Evolutionary conservation across 78 protist species (phyloP).

Genomic region (Carpediemonas membranifera): DNA sequence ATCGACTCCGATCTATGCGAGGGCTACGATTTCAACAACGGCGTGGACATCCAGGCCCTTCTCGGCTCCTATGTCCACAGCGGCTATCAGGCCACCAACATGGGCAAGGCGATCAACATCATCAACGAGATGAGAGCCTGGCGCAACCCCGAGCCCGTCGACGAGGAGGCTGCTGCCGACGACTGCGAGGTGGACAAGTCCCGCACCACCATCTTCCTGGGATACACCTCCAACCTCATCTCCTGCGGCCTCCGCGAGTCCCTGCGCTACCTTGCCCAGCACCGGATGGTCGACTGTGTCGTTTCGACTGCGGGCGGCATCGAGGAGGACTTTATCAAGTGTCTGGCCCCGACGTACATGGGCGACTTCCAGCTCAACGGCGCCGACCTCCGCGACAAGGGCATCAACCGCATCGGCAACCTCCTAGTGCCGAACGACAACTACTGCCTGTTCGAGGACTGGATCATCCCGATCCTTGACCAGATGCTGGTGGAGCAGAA

Average conservation of each 20-base stretch:
- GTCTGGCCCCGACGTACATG: conserved; percentile 78
- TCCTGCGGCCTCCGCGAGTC: conserved; percentile 86
- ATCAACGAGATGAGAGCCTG: conserved; percentile 65
- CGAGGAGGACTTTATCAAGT: conserved; percentile 97
- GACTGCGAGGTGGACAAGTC: background rate
- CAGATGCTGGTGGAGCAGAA: conserved; percentile 29
- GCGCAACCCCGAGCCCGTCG: conserved; percentile 33
- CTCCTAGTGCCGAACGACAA: conserved; percentile 92
- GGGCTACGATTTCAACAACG: conserved; percentile 61
- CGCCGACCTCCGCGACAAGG: conserved; percentile 8
- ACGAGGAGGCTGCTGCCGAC: conserved; percentile 22
- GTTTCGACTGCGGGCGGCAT: conserved; percentile 97
- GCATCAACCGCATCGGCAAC: conserved; percentile 94
- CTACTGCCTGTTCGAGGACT: conserved; percentile 78
- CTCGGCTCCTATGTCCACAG: conserved; percentile 37
- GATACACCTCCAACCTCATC: conserved; percentile 90
- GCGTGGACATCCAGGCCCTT: conserved; percentile 45
- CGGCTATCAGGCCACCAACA: conserved; percentile 84
- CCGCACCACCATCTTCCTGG: conserved; percentile 67
- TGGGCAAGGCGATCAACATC: conserved; percentile 77
- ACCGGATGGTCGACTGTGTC: conserved; percentile 59
- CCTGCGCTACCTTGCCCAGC: conserved; percentile 68
- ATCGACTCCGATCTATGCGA: background rate
- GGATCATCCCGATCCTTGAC: conserved; percentile 89
- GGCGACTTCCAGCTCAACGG: conserved; percentile 81